phyloP scores from a whole-genome alignment of 176 grass and related monocot genomes.

The Leersia perrieri region DNA sequence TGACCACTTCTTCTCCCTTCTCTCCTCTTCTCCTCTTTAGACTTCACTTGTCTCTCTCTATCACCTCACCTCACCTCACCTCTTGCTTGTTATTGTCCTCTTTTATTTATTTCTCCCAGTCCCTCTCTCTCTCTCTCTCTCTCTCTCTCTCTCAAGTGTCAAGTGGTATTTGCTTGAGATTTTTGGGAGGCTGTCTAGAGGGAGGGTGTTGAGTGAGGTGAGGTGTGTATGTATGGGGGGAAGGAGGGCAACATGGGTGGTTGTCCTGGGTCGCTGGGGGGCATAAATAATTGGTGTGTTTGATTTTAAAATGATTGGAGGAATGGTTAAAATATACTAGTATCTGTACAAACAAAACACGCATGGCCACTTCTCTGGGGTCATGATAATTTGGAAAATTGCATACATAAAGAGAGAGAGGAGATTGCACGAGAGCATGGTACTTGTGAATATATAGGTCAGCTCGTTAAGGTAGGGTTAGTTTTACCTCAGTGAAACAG shows the following conservation, averaged over 20 bases:
- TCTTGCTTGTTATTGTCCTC: constrained; percentile 28
- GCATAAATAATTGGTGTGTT: constrained; percentile 63
- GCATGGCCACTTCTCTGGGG: constrained; percentile 10
- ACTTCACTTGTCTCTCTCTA: background rate
- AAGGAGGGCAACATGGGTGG: constrained; percentile 56
- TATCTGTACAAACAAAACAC: constrained; percentile 23
- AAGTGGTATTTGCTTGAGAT: constrained; percentile 38
- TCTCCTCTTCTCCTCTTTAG: constrained; percentile 10
- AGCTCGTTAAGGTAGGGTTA: too few species aligned
- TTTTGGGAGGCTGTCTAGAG: constrained; percentile 32
- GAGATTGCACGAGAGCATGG: background rate
- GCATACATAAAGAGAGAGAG: background rate
- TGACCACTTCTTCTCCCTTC: constrained; percentile 27
- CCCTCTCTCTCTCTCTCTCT: background rate
- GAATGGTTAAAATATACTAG: background rate
- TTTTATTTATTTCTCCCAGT: constrained; percentile 3
- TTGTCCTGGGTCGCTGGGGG: constrained; percentile 44
- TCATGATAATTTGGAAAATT: background rate
- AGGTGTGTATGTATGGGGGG: constrained; percentile 10
- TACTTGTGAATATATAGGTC: too few species aligned
- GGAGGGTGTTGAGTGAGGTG: background rate
- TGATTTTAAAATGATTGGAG: constrained; percentile 1
- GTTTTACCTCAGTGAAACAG: too few species aligned
- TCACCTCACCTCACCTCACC: too few species aligned
- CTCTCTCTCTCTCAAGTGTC: background rate